These are phyloP conservation scores for Mycena floridula DNA, from an alignment of 768 basidiomycete genomes.

Conservation along the genomic window DNA sequence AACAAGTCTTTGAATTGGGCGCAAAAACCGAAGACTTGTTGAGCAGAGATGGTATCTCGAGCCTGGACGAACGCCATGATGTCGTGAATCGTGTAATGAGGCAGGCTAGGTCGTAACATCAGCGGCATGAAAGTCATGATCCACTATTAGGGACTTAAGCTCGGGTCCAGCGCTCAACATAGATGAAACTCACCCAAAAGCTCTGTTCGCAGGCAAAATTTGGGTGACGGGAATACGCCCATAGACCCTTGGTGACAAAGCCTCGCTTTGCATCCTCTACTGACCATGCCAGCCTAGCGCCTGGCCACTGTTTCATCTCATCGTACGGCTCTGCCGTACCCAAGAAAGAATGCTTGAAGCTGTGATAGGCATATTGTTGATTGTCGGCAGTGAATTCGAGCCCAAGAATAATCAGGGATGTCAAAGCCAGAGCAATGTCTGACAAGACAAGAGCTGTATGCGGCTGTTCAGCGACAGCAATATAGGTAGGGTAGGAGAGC, in stretches of 20 bases:
- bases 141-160: constrained; percentile 36
- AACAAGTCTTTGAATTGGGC: constrained; percentile 31
- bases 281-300: constrained; percentile 62
- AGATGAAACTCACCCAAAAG: constrained; percentile 61
- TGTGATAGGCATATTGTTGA: constrained; percentile 83
- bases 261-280: constrained; percentile 68
- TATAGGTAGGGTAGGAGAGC: constrained; percentile 56
- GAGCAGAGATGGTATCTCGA: background rate
- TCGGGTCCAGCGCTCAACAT: background rate
- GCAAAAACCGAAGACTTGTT: constrained; percentile 15
- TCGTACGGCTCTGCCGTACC: constrained; percentile 33
- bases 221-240: constrained; percentile 85
- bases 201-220: constrained; percentile 89
- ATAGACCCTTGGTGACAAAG: constrained; percentile 80
- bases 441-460: constrained; percentile 44
- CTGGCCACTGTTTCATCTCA: constrained; percentile 50
- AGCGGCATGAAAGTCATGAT: constrained; percentile 66
- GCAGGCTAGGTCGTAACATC: constrained; percentile 29
- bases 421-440: constrained; percentile 55
- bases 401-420: constrained; percentile 53
- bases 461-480: constrained; percentile 48
- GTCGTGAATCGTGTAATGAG: constrained; percentile 18
- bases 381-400: constrained; percentile 87
- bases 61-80: constrained; percentile 2
- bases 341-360: constrained; percentile 57